Conservation (phyloP, 768 basidiomycete genomes). For the Rhizopogon salebrosus region DNA sequence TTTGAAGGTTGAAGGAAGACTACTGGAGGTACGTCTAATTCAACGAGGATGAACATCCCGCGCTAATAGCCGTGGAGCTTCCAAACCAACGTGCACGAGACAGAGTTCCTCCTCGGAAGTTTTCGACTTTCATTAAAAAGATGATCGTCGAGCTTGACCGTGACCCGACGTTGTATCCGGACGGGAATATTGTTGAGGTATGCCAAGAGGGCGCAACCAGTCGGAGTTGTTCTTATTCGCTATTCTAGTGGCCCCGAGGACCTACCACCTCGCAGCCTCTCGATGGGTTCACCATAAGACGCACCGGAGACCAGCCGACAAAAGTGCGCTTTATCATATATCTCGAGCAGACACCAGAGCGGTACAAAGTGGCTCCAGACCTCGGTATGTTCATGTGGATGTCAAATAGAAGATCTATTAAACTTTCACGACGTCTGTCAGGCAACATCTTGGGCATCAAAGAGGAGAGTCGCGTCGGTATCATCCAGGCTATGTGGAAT, state of each 20-base stretch:
- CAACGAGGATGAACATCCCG: not conserved
- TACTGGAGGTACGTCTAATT: constrained; percentile 63
- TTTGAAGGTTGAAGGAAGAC: constrained; percentile 79
- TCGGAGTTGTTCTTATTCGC: not conserved
- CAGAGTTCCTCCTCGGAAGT: constrained; percentile 62
- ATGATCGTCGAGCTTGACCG: constrained; percentile 87
- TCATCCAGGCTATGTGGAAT: constrained; percentile 85
- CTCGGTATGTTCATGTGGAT: constrained; percentile 44
- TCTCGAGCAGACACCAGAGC: constrained; percentile 82
- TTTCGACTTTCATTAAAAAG: constrained; percentile 79
- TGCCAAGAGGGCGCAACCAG: not conserved
- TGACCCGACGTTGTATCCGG: constrained; percentile 73
- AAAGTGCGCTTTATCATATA: constrained; percentile 81
- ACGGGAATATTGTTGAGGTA: constrained; percentile 89
- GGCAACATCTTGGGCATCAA: constrained; percentile 70
- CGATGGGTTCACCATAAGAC: constrained; percentile 83
- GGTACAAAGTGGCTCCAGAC: constrained; percentile 74
- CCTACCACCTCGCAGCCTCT: constrained; percentile 53
- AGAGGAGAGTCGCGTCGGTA: constrained; percentile 78
- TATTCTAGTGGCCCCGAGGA: constrained; percentile 55
- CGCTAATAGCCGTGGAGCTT: constrained; percentile 29
- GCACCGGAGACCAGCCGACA: constrained; percentile 75
- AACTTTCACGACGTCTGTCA: constrained; percentile 18
- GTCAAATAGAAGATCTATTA: not conserved
- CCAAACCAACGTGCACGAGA: constrained; percentile 62